These are phyloP conservation scores for Rutstroemia sp. DNA, from an alignment of 2,329 filamentous ascomycete species.

Conservation along the genomic window DNA sequence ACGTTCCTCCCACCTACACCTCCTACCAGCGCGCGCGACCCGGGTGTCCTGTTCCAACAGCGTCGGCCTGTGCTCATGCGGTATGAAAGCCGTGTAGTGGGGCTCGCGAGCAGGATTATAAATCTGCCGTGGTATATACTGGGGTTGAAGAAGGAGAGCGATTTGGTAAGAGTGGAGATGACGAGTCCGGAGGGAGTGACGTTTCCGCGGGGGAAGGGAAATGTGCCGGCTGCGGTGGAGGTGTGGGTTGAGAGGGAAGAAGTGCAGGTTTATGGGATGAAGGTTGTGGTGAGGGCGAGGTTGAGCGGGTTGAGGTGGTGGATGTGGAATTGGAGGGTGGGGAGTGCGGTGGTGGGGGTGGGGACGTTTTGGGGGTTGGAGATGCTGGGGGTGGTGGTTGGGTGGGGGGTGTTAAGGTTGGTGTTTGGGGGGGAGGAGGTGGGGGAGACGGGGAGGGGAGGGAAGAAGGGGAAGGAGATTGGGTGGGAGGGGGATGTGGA, in stretches of 20 bases:
- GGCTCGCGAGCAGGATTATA: conserved; percentile 52
- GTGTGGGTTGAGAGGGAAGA: conserved; percentile 39
- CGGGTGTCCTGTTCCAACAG: conserved; percentile 49
- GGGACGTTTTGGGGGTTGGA: conserved; percentile 70
- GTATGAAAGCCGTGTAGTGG: conserved; percentile 64
- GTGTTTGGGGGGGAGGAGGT: conserved; percentile 14
- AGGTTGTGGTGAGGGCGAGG: conserved; percentile 63
- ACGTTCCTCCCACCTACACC: neutral
- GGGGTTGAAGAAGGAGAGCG: conserved; percentile 55
- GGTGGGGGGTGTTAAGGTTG: conserved; percentile 47
- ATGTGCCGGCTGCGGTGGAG: conserved; percentile 44
- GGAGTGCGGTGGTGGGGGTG: conserved; percentile 62
- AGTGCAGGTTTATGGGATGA: conserved; percentile 69
- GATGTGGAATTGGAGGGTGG: conserved; percentile 77
- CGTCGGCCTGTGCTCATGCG: conserved; percentile 70
- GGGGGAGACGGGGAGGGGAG: conserved; percentile 17
- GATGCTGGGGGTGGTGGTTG: conserved; percentile 55
- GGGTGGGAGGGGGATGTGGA: neutral
- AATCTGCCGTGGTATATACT: conserved; percentile 64
- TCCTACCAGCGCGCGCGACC: neutral
- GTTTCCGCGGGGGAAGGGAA: conserved; percentile 41
- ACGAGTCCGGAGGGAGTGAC: conserved; percentile 55
- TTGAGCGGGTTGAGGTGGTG: conserved; percentile 72
- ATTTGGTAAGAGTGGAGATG: conserved; percentile 58
- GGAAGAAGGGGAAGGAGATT: conserved; percentile 19